Percentiles rank a stretch among this genome's conserved stretches.
Evolutionary conservation across 2,329 filamentous ascomycete species (phyloP).

Genomic region (Epichloe gansuensis): DNA sequence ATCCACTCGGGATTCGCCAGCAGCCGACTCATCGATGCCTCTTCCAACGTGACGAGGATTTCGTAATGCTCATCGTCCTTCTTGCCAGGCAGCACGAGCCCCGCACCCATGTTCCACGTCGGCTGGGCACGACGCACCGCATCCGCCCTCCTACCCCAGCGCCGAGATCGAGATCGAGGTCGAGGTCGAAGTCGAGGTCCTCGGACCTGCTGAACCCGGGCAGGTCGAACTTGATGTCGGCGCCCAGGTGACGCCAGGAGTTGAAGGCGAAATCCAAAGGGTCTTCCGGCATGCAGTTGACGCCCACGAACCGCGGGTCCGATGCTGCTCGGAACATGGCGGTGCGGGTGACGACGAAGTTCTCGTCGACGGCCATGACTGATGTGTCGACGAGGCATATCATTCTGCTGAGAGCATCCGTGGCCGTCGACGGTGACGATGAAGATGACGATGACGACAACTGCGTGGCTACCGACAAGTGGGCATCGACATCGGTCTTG

Average conservation of each 20-base stretch:
- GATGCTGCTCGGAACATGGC: constrained; percentile 23
- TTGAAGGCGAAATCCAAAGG: constrained; percentile 30
- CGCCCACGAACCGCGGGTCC: constrained; percentile 28
- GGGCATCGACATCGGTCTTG: constrained; percentile 11
- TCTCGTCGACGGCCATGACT: constrained; percentile 24
- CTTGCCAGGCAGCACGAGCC: constrained; percentile 20
- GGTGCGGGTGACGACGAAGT: constrained; percentile 25
- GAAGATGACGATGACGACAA: background rate
- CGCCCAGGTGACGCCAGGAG: constrained; percentile 32
- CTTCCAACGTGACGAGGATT: constrained; percentile 20
- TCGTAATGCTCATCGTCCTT: constrained; percentile 14
- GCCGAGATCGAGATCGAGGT: no score
- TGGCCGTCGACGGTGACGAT: background rate
- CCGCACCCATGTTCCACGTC: constrained; percentile 18
- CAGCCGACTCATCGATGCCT: constrained; percentile 17
- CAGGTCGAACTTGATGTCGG: constrained; percentile 25
- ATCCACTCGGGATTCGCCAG: constrained; percentile 15
- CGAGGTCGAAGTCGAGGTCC: no score
- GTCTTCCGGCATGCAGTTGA: constrained; percentile 28
- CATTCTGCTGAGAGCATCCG: constrained; percentile 15
- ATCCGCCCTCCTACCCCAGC: constrained; percentile 12
- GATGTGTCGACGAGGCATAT: constrained; percentile 17
- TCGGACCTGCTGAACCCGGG: constrained; percentile 11
- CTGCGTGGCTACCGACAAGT: constrained; percentile 8
- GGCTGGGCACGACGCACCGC: constrained; percentile 19